Base-by-base conservation (phyloP, 345 rosid genomes). In the Crucihimalaya himalaica region DNA sequence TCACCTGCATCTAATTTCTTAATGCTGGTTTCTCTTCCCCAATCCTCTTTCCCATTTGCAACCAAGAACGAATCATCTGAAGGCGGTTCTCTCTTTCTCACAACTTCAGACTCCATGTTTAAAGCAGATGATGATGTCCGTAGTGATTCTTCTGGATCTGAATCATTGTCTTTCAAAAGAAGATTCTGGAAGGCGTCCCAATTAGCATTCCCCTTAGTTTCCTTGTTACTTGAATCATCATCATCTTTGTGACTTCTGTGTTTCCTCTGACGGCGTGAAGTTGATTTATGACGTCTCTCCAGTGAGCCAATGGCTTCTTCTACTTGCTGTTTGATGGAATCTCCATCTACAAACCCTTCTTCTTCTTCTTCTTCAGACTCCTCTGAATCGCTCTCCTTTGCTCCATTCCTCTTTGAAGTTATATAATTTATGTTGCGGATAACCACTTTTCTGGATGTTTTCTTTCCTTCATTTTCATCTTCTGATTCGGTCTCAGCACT, bases 391-490 rank as follows among this genome's bases (percentile, higher is more conserved):
- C 85, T 82, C 23, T 63, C 86, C 47, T 66, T 87, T 15, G 82
- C 86, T 72, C 88, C 95, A 68, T 89, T 87, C 70, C 87, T 86
- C 79, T 82, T 85, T 3, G 97, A 91, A 66, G 99, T 85, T 47
- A 95, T 90, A 81, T 95, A 95, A 78, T 95, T 95, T 63, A 95
- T 95, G 73, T 95, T 95, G 70, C 94, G 94, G 55, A 95, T 95
- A 25, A 95, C 96, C 14, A 95, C 97, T 83, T 83, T 92, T 69
- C 93, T 85, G 4, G 97, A 95, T 25, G 89, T 82, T 69, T 85
- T 88, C 69, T 90, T 90, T 55, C 88, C 96, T 50, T 81, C 87
- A 21, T 71, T 58, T 42, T 63, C 69, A 0, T 71, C 61, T 76
- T 91, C 81, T 69, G 83, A n/a, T 34, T 77, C 35, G 4, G 73